These are phyloP conservation scores for Globisporangium takayamanum DNA, from an alignment of 352 stramenopile species.

Conservation along the genomic window DNA sequence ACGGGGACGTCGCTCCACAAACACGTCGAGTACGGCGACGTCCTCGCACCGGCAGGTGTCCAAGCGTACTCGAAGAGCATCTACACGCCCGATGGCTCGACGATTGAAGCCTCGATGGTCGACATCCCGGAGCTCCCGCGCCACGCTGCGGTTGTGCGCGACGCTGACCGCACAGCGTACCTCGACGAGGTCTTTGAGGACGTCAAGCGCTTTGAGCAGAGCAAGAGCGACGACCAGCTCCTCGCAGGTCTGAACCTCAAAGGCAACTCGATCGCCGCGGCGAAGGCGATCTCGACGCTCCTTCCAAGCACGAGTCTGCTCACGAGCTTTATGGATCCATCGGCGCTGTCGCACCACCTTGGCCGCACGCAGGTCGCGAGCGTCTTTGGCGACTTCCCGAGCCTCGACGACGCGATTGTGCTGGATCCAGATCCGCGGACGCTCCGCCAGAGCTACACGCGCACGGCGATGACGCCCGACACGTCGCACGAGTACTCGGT, in stretches of 20 bases:
- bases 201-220: constrained; percentile 46
- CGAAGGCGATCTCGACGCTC: constrained; percentile 68
- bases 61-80: constrained; percentile 67
- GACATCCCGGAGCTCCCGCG: constrained; percentile 51
- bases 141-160: constrained; percentile 34
- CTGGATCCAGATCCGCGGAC: constrained; percentile 51
- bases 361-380: constrained; percentile 27
- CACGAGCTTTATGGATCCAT: constrained; percentile 67
- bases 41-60: constrained; percentile 36
- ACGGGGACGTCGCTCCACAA: constrained; percentile 38
- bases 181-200: constrained; percentile 61
- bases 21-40: constrained; percentile 60
- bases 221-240: constrained; percentile 44
- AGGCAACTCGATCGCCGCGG: constrained; percentile 46
- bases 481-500: constrained; percentile 54
- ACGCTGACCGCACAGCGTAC: constrained; percentile 45
- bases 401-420: constrained; percentile 45
- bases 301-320: constrained; percentile 66
- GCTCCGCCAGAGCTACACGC: constrained; percentile 26
- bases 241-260: constrained; percentile 51
- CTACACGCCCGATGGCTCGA: constrained; percentile 62
- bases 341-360: constrained; percentile 46
- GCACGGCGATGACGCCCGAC: constrained; percentile 17
- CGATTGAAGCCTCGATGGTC: constrained; percentile 56
- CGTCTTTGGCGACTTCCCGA: constrained; percentile 57